Evolutionary conservation across 2,329 filamentous ascomycete genomes (phyloP).

Genomic region (Knoxdaviesia capensis): DNA sequence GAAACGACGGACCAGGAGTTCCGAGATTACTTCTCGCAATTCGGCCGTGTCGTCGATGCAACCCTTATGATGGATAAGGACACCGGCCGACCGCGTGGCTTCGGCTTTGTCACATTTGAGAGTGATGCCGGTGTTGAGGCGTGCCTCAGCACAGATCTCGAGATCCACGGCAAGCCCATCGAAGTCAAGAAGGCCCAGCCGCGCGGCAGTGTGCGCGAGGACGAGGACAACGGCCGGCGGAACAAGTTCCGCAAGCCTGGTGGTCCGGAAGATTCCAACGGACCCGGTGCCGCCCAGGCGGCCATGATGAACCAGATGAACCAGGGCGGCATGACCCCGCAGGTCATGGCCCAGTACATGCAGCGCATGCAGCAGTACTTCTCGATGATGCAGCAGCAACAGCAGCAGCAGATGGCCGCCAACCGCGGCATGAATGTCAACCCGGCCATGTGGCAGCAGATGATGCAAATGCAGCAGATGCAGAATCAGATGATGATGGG

Average conservation of each 20-base stretch:
- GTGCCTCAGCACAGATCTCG: conserved; percentile 64
- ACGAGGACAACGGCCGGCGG: conserved; percentile 52
- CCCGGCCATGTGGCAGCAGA: conserved; percentile 52
- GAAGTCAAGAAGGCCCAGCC: conserved; percentile 98
- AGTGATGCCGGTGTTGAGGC: conserved; percentile 87
- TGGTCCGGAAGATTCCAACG: conserved; percentile 20
- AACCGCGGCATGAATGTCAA: conserved; percentile 38
- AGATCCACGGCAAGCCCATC: conserved; percentile 89
- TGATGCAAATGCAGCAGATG: conserved; percentile 62
- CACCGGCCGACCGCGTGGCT: conserved; percentile 86
- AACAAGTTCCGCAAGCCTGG: conserved; percentile 34
- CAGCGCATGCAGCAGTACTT: conserved; percentile 98
- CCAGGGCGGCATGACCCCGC: conserved; percentile 62
- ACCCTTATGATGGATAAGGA: conserved; percentile 99
- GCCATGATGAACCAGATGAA: conserved; percentile 22
- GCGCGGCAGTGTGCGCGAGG: conserved; percentile 79
- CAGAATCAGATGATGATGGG: conserved; percentile 37
- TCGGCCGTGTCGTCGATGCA: conserved; percentile 87
- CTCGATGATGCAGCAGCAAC: conserved; percentile 76
- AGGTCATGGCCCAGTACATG: conserved; percentile 97
- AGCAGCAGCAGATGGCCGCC: conserved; percentile 34
- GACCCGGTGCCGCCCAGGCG: conserved; percentile 6
- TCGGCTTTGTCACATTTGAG: conserved; percentile 97
- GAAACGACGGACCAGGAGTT: conserved; percentile 95
- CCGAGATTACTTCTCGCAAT: conserved; percentile 89